Percentiles rank a stretch among this genome's conserved stretches.
Conservation (phyloP, 148 eudicot species). For the Polygonum maritimum region DNA sequence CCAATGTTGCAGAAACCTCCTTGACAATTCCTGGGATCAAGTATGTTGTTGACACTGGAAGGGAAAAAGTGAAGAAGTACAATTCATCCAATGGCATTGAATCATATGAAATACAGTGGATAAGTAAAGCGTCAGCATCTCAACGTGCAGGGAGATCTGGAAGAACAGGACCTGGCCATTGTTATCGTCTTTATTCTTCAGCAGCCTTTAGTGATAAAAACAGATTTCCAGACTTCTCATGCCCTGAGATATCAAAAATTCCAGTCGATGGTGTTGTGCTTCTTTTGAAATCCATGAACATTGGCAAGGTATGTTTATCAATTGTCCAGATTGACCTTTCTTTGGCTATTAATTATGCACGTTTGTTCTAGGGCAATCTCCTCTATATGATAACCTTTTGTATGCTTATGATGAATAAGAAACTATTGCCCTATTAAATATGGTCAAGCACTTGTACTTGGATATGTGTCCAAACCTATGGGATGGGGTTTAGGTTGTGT, state of each 20-base stretch:
- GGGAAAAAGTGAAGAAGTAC: slow-evolving; percentile 79
- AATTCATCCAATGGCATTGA: slow-evolving; percentile 78
- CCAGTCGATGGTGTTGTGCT: slow-evolving; percentile 93
- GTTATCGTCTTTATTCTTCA: slow-evolving; percentile 79
- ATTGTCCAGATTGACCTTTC: neutral
- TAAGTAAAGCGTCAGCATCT: slow-evolving; percentile 85
- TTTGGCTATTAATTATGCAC: neutral
- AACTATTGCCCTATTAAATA: neutral
- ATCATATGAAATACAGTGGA: slow-evolving; percentile 80
- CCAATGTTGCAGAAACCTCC: slow-evolving; percentile 97
- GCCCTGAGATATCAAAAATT: slow-evolving; percentile 67
- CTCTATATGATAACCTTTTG: neutral
- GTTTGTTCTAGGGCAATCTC: neutral
- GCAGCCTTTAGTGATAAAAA: slow-evolving; percentile 38
- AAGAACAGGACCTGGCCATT: slow-evolving; percentile 95
- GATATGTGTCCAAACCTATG: neutral
- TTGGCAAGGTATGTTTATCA: slow-evolving; percentile 40
- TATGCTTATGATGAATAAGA: neutral
- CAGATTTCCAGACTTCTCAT: slow-evolving; percentile 52
- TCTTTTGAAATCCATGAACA: slow-evolving; percentile 77
- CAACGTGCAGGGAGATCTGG: slow-evolving; percentile 99
- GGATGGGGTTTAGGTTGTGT: neutral
- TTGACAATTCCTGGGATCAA: slow-evolving; percentile 87
- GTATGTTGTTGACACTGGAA: slow-evolving; percentile 93
- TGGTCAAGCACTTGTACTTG: neutral